Evolutionary conservation across 2,329 filamentous ascomycete species (phyloP), one percentile per base, ranked within the genome.

Genomic region (Fusarium tuaranense): DNA sequence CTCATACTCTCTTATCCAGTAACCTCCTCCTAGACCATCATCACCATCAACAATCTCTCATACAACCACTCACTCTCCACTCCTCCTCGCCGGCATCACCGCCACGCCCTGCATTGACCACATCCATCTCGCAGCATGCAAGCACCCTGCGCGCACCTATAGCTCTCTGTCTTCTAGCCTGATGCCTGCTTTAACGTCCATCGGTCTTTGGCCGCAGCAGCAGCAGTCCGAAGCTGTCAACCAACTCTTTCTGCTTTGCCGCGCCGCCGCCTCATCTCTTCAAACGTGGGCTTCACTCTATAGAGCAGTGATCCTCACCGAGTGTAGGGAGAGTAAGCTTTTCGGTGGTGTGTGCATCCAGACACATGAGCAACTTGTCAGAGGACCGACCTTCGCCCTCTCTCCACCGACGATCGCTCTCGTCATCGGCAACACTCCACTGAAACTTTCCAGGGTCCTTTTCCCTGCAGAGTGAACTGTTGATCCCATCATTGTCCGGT

Each of bases 401-500:
- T 63, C 55, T 63, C 68, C 72, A 77, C 70, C 65, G 76, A 64
- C 65, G 73, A 78, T 78, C 71, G 41, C 41, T 46, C 41, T 63
- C 63, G 62, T 73, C 64, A 63, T 60, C 59, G 27, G 38, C 53
- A 44, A 41, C 53, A 57, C 39, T 27, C 55, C 64, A 51, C 39
- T 34, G 48, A 14, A 30, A 39, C 38, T 18, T 60, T 18, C 46
- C 30, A 69, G 55, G 22, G 64, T 51, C 65, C 65, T 22, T 71
- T 63, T 62, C 68, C 25, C 44, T 71, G 41, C 58, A 61, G 16
- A 32, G 41, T 65, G 69, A 67, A 62, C 61, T 73, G 58, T 73
- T 67, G 30, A 30, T 59, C 36, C 59, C 36, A 32, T 46, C 51
- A 55, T 38, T 58, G 38, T n/a, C 38, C 38, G 30, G 25, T 57